Percentiles rank a stretch among this genome's conserved stretches.
These are phyloP conservation scores for Vaccinium myrtillus DNA, from an alignment of 148 eudicot genomes.

Conservation along the genomic window DNA sequence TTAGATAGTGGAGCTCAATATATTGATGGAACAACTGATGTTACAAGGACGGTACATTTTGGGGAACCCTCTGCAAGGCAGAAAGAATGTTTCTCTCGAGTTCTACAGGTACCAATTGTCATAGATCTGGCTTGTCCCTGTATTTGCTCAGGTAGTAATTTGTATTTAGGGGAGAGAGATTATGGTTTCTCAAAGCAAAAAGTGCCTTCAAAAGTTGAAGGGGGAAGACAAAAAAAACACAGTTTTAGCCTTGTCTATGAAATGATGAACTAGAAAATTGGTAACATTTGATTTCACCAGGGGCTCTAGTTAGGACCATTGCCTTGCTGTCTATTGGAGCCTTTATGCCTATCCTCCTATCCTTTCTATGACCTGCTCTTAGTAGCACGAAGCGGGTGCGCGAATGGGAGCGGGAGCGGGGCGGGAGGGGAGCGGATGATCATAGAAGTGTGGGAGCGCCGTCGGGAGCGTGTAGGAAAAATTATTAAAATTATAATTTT, in stretches of 20 bases:
- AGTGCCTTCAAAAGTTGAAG: background rate
- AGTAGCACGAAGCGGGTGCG: too few relatives aligned
- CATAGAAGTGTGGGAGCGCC: too few relatives aligned
- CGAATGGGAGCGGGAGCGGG: too few relatives aligned
- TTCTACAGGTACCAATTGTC: constrained; percentile 66
- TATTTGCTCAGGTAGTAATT: background rate
- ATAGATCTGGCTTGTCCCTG: background rate
- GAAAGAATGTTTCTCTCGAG: constrained; percentile 93
- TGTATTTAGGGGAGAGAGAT: background rate
- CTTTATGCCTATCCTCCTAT: background rate
- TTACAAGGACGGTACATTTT: constrained; percentile 95
- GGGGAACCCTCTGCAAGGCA: constrained; percentile 82
- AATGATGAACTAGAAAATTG: background rate
- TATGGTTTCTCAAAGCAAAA: constrained; percentile 1
- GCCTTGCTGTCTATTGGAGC: background rate
- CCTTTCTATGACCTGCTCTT: background rate
- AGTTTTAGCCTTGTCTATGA: background rate
- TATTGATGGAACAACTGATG: constrained; percentile 96
- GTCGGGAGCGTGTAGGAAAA: too few relatives aligned
- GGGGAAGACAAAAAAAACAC: background rate
- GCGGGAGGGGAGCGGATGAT: too few relatives aligned
- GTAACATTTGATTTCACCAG: background rate
- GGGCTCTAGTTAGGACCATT: constrained; percentile 4
- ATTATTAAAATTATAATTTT: too few relatives aligned
- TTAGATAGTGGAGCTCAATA: constrained; percentile 98